phyloP scores from a whole-genome alignment of 2,329 filamentous ascomycete species.

The Scedosporium dehoogii region DNA sequence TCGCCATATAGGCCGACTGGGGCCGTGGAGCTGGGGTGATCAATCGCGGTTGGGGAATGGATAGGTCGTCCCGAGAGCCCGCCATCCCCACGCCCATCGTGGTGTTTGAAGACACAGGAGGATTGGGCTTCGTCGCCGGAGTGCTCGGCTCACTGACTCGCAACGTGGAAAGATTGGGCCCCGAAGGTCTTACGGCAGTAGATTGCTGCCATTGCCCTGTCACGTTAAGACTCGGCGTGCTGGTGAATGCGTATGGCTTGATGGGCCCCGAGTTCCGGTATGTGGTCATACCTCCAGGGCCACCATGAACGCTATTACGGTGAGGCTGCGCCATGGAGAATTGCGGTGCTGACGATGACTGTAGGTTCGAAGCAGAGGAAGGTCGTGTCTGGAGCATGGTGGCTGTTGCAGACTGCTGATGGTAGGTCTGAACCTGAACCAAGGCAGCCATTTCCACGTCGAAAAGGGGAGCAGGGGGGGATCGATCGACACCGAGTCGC shows the following conservation, averaged over 20 bases:
- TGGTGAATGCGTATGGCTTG: slow-evolving; percentile 68
- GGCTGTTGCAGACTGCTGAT: slow-evolving; percentile 63
- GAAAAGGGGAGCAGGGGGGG: background rate
- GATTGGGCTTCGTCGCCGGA: slow-evolving; percentile 25
- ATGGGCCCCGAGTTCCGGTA: slow-evolving; percentile 43
- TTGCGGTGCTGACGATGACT: slow-evolving; percentile 39
- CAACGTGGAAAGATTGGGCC: slow-evolving; percentile 29
- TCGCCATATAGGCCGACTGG: slow-evolving; percentile 30
- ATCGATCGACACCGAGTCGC: background rate
- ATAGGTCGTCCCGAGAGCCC: slow-evolving; percentile 43
- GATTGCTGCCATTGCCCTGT: slow-evolving; percentile 41
- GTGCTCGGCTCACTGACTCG: background rate
- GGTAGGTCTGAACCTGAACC: slow-evolving; percentile 75
- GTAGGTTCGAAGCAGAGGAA: slow-evolving; percentile 46
- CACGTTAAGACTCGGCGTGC: slow-evolving; percentile 55
- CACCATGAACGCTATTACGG: slow-evolving; percentile 41
- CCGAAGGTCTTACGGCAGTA: slow-evolving; percentile 35
- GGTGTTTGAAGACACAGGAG: slow-evolving; percentile 6
- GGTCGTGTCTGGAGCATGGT: slow-evolving; percentile 69
- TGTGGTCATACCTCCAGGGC: slow-evolving; percentile 23
- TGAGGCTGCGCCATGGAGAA: slow-evolving; percentile 37
- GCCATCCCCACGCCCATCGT: slow-evolving; percentile 23
- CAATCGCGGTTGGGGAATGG: slow-evolving; percentile 31
- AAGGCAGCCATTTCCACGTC: slow-evolving; percentile 64
- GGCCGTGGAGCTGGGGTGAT: slow-evolving; percentile 29